Percentiles rank a stretch among this genome's conserved stretches.
Evolutionary conservation across 441 rosid species (phyloP).

Genomic region (Geranium incanum): DNA sequence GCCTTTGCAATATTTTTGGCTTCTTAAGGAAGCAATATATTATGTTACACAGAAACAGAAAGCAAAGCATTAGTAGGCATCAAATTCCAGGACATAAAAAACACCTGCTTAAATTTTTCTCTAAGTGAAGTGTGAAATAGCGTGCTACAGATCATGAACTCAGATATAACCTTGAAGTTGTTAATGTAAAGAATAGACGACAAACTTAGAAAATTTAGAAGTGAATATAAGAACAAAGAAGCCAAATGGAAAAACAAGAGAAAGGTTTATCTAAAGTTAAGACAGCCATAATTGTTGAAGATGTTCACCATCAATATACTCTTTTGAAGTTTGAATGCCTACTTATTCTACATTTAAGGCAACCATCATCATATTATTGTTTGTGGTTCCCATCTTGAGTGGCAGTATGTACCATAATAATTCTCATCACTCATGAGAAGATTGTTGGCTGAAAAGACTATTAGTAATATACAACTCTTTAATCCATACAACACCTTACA

Average conservation of each 20-base stretch:
- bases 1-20: background rate
- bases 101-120: background rate
- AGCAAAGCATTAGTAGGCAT: background rate
- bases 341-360: background rate
- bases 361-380: background rate
- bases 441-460: background rate
- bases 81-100: background rate
- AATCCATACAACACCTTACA: background rate
- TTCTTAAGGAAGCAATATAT: background rate
- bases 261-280: background rate
- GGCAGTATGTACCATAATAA: background rate
- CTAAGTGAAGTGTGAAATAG: background rate
- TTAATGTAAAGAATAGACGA: background rate
- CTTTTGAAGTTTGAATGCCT: background rate
- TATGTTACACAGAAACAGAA: background rate
- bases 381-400: background rate
- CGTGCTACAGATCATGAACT: background rate
- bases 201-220: background rate
- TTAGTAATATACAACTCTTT: background rate
- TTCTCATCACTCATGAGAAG: background rate
- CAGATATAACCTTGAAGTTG: background rate
- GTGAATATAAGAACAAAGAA: background rate
- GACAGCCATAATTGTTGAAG: background rate
- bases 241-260: background rate
- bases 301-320: background rate